These are phyloP conservation scores for Kluyveromyces sp. DNA, from an alignment of 1,139 yeast species.

Conservation along the genomic window DNA sequence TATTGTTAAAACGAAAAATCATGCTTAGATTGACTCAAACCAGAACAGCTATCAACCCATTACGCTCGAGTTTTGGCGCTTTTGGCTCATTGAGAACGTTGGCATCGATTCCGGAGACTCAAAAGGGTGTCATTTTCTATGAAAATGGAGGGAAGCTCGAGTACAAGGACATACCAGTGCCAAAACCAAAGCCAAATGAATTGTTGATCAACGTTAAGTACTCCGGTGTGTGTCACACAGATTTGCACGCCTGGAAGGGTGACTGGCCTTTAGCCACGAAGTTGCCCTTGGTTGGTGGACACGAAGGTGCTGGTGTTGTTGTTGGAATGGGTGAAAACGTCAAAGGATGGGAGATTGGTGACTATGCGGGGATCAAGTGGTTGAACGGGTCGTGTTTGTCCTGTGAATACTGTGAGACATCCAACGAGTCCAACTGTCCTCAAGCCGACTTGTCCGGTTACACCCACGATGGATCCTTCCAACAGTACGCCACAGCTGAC, in stretches of 20 bases:
- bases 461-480: constrained; percentile 73
- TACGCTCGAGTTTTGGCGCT: background rate
- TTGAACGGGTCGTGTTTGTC: constrained; percentile 61
- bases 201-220: constrained; percentile 55
- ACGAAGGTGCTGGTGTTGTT: constrained; percentile 77
- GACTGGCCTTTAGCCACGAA: constrained; percentile 64
- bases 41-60: constrained; percentile 1
- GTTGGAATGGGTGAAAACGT: constrained; percentile 62
- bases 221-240: constrained; percentile 66
- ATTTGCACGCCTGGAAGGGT: constrained; percentile 67
- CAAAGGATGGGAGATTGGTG: constrained; percentile 62
- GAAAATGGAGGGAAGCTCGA: constrained; percentile 54
- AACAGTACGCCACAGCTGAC: constrained; percentile 73
- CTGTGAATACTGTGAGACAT: constrained; percentile 61
- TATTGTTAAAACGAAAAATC: no score
- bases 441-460: constrained; percentile 64
- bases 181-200: constrained; percentile 53
- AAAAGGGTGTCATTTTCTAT: constrained; percentile 61
- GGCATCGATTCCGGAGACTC: constrained; percentile 44
- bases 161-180: constrained; percentile 59
- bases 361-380: constrained; percentile 65
- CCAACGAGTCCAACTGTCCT: constrained; percentile 60
- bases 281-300: constrained; percentile 71
- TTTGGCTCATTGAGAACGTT: constrained; percentile 7
- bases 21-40: constrained; percentile 9